These are phyloP conservation scores for Vanrija pseudolonga DNA, from an alignment of 1,284 basidiomycete species.

Conservation along the genomic window DNA sequence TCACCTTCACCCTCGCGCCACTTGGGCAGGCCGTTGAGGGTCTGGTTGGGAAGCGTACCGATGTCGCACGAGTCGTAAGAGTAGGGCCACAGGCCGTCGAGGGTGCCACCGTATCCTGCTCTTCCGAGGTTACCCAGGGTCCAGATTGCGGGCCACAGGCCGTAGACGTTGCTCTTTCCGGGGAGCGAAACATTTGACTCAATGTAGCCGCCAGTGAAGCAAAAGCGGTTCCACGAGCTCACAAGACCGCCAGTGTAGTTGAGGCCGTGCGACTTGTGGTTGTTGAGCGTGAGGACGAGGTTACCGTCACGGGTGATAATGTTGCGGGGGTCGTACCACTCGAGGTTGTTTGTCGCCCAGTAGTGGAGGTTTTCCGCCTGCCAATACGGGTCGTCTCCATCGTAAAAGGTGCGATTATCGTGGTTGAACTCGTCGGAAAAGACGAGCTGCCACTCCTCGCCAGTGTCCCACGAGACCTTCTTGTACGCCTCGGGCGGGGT, in stretches of 20 bases:
- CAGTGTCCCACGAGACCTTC: constrained; percentile 62
- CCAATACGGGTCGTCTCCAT: constrained; percentile 58
- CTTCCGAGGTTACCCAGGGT: constrained; percentile 52
- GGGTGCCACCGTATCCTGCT: constrained; percentile 51
- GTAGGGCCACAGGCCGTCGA: constrained; percentile 55
- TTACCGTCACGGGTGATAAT: constrained; percentile 59
- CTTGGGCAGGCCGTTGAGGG: constrained; percentile 38
- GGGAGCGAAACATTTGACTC: constrained; percentile 72
- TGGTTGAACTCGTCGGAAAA: constrained; percentile 90
- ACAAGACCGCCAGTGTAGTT: constrained; percentile 69
- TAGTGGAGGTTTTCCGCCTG: constrained; percentile 54
- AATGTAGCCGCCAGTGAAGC: constrained; percentile 83
- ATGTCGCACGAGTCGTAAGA: constrained; percentile 54
- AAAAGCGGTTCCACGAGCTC: constrained; percentile 79
- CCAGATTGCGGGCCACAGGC: constrained; percentile 60
- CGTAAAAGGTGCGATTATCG: constrained; percentile 61
- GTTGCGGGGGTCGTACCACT: constrained; percentile 59
- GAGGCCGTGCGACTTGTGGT: constrained; percentile 61
- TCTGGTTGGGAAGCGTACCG: constrained; percentile 57
- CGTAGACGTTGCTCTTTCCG: constrained; percentile 64
- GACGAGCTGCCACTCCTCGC: constrained; percentile 71
- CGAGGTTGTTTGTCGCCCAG: constrained; percentile 74
- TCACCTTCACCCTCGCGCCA: constrained; percentile 27
- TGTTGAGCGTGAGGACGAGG: constrained; percentile 64
- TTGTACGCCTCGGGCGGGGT: constrained; percentile 59